Evolutionary conservation across 2,329 filamentous ascomycete genomes (phyloP), one percentile per base, ranked within the genome.

Genomic region (Didymosphaeria variabile): DNA sequence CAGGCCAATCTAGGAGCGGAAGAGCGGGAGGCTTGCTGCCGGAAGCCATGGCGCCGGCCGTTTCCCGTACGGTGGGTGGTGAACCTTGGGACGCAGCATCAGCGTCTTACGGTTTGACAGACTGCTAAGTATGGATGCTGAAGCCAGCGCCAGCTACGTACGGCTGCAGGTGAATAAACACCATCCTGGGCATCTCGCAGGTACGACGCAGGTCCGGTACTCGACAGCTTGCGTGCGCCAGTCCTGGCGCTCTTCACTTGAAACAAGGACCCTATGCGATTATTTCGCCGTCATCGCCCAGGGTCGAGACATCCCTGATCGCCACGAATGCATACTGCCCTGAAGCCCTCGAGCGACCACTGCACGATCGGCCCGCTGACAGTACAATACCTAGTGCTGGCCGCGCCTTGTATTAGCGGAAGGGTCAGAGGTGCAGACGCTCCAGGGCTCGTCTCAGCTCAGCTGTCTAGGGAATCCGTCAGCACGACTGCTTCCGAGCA

Each of bases 381-480:
- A 53, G 19, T 26, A 12, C n/a, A n/a, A n/a, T n/a, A 6, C 10
- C 7, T 21, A 5, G 38, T 54, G 26, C 7, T 42, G 40, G 36
- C 13, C 34, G 5, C 38, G 38, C 38, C 7, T n/a, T 40, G 38
- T n/a, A 40, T n/a, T 19, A 19, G 38, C 38, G 7, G 4, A 40
- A 19, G 38, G 19, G 19, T 45, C 19, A 23, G 9, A 12, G 5
- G 12, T 23, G 8, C 10, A 34, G 29, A 17, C 29, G 7, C 40
- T 29, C 26, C 26, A 29, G 26, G 26, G 26, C 26, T 55, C 53
- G 42, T 46, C 53, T 55, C 53, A 55, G 53, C 42, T 55, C 53
- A 55, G 53, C 42, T 31, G 53, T 55, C 52, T 19, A 55, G 26
- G 36, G 12, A 23, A 3, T 45, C 50, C 13, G 23, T 55, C 51